phyloP scores from a whole-genome alignment of 169 alveolate species.

The Babesia microti region DNA sequence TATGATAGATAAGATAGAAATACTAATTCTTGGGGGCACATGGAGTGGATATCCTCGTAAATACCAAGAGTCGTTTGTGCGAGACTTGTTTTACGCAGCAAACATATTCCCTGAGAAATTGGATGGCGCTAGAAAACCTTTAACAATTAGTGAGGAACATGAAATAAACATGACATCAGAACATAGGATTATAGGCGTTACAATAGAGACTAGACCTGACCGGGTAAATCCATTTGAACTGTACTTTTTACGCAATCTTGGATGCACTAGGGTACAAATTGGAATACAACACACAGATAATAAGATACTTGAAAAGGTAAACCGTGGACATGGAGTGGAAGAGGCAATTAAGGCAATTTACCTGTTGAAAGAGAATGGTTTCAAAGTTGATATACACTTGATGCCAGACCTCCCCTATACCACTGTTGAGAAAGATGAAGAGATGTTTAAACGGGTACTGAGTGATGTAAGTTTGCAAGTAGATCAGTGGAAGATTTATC shows the following conservation, averaged over 20 bases:
- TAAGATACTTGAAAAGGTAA: constrained; percentile 63
- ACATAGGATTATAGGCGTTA: constrained; percentile 57
- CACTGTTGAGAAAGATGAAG: constrained; percentile 66
- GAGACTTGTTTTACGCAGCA: constrained; percentile 88
- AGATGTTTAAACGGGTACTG: constrained; percentile 74
- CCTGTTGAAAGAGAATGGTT: constrained; percentile 79
- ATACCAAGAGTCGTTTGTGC: constrained; percentile 77
- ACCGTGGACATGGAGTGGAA: constrained; percentile 65
- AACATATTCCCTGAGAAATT: constrained; percentile 66
- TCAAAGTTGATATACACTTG: constrained; percentile 85
- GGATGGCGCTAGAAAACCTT: constrained; percentile 39
- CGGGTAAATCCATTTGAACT: constrained; percentile 75
- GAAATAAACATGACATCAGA: constrained; percentile 39
- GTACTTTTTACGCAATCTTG: constrained; percentile 64
- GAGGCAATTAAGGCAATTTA: constrained; percentile 73
- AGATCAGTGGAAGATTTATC: constrained; percentile 90
- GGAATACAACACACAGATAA: constrained; percentile 88
- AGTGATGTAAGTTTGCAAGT: constrained; percentile 77
- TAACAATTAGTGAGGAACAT: constrained; percentile 41
- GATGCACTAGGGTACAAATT: constrained; percentile 85
- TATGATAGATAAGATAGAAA: constrained; percentile 82
- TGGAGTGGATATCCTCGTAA: constrained; percentile 83
- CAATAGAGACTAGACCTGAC: constrained; percentile 87
- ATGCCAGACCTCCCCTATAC: constrained; percentile 87
- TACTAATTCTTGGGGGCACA: constrained; percentile 87